phyloP scores from a whole-genome alignment of 2,329 filamentous ascomycete genomes.

The Microsporum audouinii region DNA sequence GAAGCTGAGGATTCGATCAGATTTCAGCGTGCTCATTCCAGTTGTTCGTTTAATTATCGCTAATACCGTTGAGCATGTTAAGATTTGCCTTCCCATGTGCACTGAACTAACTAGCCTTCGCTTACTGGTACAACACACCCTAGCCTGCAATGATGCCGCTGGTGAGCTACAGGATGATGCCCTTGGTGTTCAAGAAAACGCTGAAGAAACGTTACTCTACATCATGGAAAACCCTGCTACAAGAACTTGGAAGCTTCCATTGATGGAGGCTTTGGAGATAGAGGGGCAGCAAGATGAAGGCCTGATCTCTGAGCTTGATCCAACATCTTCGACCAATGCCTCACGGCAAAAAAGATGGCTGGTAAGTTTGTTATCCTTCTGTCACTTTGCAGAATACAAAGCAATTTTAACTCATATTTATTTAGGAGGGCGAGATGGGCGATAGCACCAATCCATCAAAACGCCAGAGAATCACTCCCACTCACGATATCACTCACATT shows the following conservation, averaged over 20 bases:
- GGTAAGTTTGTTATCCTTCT: conserved; percentile 12
- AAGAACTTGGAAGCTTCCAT: conserved; percentile 28
- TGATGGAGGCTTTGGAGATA: conserved; percentile 29
- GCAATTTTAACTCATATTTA: conserved; percentile 13
- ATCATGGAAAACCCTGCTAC: conserved; percentile 28
- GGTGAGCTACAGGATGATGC: conserved; percentile 35
- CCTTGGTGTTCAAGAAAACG: conserved; percentile 30
- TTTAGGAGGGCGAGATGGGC: conserved; percentile 23
- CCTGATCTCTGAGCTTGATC: conserved; percentile 9
- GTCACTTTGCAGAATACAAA: not conserved
- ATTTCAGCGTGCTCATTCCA: conserved; percentile 28
- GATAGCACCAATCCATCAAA: conserved; percentile 24
- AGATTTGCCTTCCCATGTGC: conserved; percentile 32
- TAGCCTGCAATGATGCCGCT: conserved; percentile 24
- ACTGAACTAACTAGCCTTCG: conserved; percentile 25
- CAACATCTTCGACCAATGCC: conserved; percentile 16
- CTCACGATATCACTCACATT: conserved; percentile 28
- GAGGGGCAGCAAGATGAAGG: conserved; percentile 20
- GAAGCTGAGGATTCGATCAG: conserved; percentile 9
- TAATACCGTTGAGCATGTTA: conserved; percentile 38
- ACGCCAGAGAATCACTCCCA: conserved; percentile 27
- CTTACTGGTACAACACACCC: conserved; percentile 26
- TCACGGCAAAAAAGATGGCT: conserved; percentile 21
- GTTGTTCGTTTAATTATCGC: conserved; percentile 35
- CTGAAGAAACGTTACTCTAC: conserved; percentile 26